Evolutionary conservation across 2,329 filamentous ascomycete genomes (phyloP).

Genomic region (Drechmeria coniospora): DNA sequence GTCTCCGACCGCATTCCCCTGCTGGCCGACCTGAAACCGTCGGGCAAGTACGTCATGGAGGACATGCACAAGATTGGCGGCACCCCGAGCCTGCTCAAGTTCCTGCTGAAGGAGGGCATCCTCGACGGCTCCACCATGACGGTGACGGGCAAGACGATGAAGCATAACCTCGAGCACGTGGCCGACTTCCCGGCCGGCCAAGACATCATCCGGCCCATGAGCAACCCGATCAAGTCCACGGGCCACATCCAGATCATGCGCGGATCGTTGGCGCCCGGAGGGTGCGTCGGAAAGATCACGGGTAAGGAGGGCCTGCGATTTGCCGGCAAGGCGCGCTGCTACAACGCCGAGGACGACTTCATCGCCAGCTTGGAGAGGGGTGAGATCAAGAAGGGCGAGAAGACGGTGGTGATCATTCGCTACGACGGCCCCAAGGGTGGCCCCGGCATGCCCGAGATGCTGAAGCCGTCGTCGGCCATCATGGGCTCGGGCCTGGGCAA

Average conservation of each 20-base stretch:
- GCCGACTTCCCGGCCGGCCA: constrained; percentile 63
- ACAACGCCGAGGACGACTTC: constrained; percentile 70
- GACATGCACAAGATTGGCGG: constrained; percentile 76
- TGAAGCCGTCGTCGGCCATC: constrained; percentile 82
- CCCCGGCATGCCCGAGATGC: constrained; percentile 87
- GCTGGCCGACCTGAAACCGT: constrained; percentile 71
- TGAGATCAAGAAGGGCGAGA: constrained; percentile 69
- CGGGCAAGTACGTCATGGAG: constrained; percentile 76
- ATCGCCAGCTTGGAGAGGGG: constrained; percentile 63
- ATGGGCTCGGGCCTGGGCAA: constrained; percentile 78
- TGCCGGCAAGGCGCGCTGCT: constrained; percentile 65
- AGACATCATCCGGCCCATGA: constrained; percentile 64
- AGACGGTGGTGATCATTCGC: constrained; percentile 79
- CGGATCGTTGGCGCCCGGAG: constrained; percentile 71
- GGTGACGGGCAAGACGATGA: constrained; percentile 79
- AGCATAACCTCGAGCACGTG: constrained; percentile 66
- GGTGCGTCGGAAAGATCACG: constrained; percentile 85
- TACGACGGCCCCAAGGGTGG: constrained; percentile 91
- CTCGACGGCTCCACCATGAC: constrained; percentile 69
- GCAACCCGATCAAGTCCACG: constrained; percentile 72
- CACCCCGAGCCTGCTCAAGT: constrained; percentile 74
- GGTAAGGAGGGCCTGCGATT: constrained; percentile 84
- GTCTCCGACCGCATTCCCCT: constrained; percentile 68
- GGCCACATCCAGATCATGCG: constrained; percentile 82
- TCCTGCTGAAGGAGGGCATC: constrained; percentile 68